Conservation (phyloP, 2,329 filamentous ascomycete genomes). For the Macrophomina phaseolina region DNA sequence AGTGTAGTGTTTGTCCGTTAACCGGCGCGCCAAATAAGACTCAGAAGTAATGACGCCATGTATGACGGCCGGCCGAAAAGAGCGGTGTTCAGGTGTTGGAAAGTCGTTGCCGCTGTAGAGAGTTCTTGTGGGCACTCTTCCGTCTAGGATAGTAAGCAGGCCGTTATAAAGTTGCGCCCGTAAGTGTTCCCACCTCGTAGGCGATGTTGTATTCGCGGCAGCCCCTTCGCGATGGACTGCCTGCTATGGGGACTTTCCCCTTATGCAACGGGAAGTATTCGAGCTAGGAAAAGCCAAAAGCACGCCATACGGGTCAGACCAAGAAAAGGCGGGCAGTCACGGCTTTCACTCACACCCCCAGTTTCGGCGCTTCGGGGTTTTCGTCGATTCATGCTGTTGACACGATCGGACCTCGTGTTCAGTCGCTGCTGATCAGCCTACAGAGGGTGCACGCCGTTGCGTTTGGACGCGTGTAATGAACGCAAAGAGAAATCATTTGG, state of each 20-base stretch:
- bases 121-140: not conserved
- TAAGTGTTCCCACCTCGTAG: not conserved
- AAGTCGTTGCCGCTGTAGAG: constrained; percentile 18
- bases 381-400: constrained; percentile 4
- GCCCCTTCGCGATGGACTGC: not conserved
- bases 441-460: not conserved
- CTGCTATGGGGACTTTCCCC: not conserved
- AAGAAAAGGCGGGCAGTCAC: constrained; percentile 14
- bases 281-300: constrained; percentile 25
- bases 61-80: not conserved
- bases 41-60: constrained; percentile 20
- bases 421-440: not conserved
- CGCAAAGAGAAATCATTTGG: constrained; percentile 16
- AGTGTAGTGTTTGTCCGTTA: not conserved
- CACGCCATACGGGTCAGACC: constrained; percentile 9
- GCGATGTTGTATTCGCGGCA: not conserved
- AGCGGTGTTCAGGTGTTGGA: constrained; percentile 12
- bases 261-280: constrained; percentile 2
- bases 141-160: no score
- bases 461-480: not conserved
- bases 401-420: constrained; percentile 1
- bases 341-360: constrained; percentile 2
- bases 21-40: not conserved
- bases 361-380: constrained; percentile 7
- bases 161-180: constrained; percentile 7